Evolutionary conservation across 1,139 yeast genomes (phyloP).

Genomic region (Geotrichum phurueaensis): DNA sequence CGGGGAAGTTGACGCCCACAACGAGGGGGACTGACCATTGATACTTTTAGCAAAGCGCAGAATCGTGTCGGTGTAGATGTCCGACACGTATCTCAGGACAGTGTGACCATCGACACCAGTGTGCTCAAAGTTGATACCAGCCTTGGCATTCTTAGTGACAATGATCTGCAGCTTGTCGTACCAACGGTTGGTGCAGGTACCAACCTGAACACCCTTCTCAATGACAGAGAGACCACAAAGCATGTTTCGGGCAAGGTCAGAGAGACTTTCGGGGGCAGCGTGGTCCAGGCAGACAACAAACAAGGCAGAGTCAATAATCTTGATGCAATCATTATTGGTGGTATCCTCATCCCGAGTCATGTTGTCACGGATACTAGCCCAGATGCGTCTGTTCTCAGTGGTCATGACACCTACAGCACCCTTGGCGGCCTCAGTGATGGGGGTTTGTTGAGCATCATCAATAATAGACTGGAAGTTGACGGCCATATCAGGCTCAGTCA

Average conservation of each 20-base stretch:
- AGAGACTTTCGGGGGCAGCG: constrained; percentile 57
- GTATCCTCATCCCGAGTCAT: constrained; percentile 31
- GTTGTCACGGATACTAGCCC: constrained; percentile 67
- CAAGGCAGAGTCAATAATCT: constrained; percentile 71
- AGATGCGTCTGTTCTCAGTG: constrained; percentile 76
- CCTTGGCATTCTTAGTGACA: constrained; percentile 85
- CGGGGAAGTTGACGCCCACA: constrained; percentile 56
- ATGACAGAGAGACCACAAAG: constrained; percentile 77
- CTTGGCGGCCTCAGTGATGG: constrained; percentile 63
- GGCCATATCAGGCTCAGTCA: constrained; percentile 68
- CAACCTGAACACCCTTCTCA: constrained; percentile 81
- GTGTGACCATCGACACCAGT: constrained; percentile 97
- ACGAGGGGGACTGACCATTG: constrained; percentile 72
- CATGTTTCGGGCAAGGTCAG: constrained; percentile 73
- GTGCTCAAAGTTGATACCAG: constrained; percentile 90
- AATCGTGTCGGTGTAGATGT: constrained; percentile 85
- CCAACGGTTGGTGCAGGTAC: constrained; percentile 94
- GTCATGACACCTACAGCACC: constrained; percentile 85
- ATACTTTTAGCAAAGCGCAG: constrained; percentile 79
- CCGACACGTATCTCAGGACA: constrained; percentile 78
- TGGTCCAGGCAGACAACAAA: constrained; percentile 81
- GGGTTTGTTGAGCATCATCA: constrained; percentile 59
- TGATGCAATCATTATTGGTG: constrained; percentile 59
- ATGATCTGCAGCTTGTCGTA: constrained; percentile 87
- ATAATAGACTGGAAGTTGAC: constrained; percentile 70